Conservation (phyloP, 2,329 filamentous ascomycete species). For the Xylaria sp. region DNA sequence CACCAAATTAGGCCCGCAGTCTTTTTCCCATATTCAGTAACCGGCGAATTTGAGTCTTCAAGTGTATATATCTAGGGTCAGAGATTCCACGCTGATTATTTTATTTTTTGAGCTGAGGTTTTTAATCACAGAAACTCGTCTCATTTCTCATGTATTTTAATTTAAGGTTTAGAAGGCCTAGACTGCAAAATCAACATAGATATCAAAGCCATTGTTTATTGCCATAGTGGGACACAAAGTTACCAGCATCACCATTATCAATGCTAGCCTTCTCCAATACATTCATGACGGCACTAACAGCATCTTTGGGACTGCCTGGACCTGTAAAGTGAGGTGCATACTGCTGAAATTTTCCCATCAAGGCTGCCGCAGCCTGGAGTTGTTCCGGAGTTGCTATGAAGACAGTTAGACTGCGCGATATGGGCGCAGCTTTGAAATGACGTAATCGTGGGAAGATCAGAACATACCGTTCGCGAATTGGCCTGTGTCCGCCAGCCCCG, state of each 20-base stretch:
- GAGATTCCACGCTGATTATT: no score
- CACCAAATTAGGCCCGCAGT: background rate
- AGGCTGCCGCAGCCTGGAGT: background rate
- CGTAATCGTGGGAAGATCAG: background rate
- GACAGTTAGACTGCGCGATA: background rate
- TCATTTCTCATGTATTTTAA: background rate
- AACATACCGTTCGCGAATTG: background rate
- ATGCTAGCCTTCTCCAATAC: constrained; percentile 8
- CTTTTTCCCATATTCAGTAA: background rate
- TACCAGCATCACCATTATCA: constrained; percentile 4
- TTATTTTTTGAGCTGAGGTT: background rate
- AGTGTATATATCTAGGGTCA: background rate
- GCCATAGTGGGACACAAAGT: constrained; percentile 12
- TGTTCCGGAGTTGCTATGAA: constrained; percentile 11
- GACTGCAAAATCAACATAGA: background rate
- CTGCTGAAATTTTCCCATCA: background rate
- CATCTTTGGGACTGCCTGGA: background rate
- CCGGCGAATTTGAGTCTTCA: no score
- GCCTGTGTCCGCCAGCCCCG: constrained; percentile 3
- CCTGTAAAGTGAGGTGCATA: constrained; percentile 18
- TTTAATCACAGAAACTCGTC: background rate
- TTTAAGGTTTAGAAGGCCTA: background rate
- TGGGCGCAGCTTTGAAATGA: background rate
- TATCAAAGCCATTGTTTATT: constrained; percentile 20
- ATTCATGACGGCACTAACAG: background rate